These are phyloP conservation scores for Beauveria pseudobassiana DNA, from an alignment of 2,329 filamentous ascomycete species.

Conservation along the genomic window DNA sequence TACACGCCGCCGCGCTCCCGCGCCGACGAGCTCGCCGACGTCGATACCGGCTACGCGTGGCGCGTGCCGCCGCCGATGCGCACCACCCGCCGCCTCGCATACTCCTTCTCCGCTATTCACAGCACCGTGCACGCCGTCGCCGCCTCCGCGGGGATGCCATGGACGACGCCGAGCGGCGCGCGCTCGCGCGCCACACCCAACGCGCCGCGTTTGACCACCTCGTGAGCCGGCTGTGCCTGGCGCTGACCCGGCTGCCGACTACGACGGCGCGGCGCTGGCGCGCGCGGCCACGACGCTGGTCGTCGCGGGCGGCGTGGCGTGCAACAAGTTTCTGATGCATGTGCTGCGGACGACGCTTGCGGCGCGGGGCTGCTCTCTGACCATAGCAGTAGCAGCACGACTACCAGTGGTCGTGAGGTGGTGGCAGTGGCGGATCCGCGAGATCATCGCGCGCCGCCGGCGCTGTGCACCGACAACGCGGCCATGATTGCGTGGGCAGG, in stretches of 20 bases:
- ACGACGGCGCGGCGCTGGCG: constrained; percentile 10
- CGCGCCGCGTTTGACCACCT: constrained; percentile 82
- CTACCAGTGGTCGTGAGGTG: constrained; percentile 26
- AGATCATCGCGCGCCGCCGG: constrained; percentile 63
- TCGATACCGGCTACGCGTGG: constrained; percentile 47
- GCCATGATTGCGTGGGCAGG: constrained; percentile 96
- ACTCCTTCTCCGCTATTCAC: constrained; percentile 66
- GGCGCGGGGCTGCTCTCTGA: constrained; percentile 48
- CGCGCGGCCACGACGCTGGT: constrained; percentile 57
- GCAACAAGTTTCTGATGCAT: constrained; percentile 69
- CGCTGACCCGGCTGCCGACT: constrained; percentile 34
- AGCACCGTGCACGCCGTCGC: constrained; percentile 42
- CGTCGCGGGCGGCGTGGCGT: constrained; percentile 83
- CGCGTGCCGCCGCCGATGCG: constrained; percentile 59
- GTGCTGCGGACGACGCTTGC: constrained; percentile 53
- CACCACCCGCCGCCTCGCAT: constrained; percentile 50
- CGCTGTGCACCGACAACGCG: constrained; percentile 88
- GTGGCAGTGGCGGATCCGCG: not conserved
- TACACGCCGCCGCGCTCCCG: constrained; percentile 54
- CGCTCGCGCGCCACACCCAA: constrained; percentile 68
- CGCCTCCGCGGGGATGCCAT: constrained; percentile 31
- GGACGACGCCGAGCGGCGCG: constrained; percentile 52
- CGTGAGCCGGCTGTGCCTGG: constrained; percentile 64
- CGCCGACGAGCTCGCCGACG: constrained; percentile 46
- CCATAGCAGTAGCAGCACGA: not conserved